These are phyloP conservation scores for Fraxinus sp. DNA, from an alignment of 305 asterid genomes.

Conservation along the genomic window DNA sequence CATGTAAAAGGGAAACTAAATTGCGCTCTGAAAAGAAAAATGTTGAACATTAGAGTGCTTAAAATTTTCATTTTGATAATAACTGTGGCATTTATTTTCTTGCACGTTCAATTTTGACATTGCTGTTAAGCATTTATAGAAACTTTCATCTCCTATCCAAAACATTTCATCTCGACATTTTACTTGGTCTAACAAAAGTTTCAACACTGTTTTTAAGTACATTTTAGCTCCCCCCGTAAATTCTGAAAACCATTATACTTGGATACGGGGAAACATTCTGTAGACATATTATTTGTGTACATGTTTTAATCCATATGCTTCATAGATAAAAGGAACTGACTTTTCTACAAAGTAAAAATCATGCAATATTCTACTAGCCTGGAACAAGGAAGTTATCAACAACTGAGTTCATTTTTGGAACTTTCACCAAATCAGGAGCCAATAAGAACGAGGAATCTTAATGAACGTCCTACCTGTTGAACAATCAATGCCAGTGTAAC, in stretches of 20 bases:
- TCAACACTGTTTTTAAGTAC: neutral
- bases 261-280: neutral
- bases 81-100: neutral
- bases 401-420: neutral
- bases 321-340: neutral
- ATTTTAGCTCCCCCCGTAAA: neutral
- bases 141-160: neutral
- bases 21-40: neutral
- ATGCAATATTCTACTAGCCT: neutral
- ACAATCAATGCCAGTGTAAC: conserved; percentile 88
- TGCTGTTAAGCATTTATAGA: neutral
- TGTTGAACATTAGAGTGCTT: neutral
- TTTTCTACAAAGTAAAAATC: neutral
- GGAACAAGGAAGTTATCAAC: neutral
- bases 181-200: neutral
- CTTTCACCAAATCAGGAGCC: neutral
- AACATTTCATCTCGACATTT: neutral
- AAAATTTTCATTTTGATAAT: neutral
- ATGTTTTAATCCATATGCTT: neutral
- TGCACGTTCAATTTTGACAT: neutral
- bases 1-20: neutral
- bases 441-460: neutral
- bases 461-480: conserved; percentile 61
- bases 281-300: neutral
- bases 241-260: neutral